Percentiles rank a stretch among this genome's conserved stretches.
These are phyloP conservation scores for Pochonia chlamydosporia DNA, from an alignment of 2,329 filamentous ascomycete genomes.

Conservation along the genomic window DNA sequence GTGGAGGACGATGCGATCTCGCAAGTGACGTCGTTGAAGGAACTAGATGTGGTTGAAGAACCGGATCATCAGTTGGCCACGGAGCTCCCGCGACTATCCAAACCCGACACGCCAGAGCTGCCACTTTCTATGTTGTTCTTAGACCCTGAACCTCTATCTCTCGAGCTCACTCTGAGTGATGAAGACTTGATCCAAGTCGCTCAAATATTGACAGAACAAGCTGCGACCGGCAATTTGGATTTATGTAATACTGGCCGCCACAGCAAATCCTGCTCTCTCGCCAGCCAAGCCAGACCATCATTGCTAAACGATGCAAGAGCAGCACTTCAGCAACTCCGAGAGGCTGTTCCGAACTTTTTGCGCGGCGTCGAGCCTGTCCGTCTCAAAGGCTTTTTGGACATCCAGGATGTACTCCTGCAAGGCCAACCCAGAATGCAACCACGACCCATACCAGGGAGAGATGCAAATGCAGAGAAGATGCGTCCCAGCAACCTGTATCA, in stretches of 20 bases:
- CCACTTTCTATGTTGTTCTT: slow-evolving; percentile 51
- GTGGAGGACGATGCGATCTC: slow-evolving; percentile 49
- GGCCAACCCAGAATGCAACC: slow-evolving; percentile 48
- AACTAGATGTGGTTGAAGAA: slow-evolving; percentile 40
- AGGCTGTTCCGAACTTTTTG: slow-evolving; percentile 38
- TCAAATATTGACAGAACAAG: slow-evolving; percentile 67
- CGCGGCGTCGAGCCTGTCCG: slow-evolving; percentile 30
- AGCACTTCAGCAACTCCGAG: slow-evolving; percentile 43
- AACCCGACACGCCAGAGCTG: slow-evolving; percentile 42
- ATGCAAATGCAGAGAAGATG: slow-evolving; percentile 37
- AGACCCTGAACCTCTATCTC: slow-evolving; percentile 48
- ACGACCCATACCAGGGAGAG: slow-evolving; percentile 36
- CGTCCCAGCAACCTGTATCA: slow-evolving; percentile 51
- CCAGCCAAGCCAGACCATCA: slow-evolving; percentile 32
- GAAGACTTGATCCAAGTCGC: slow-evolving; percentile 61
- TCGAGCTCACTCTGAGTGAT: slow-evolving; percentile 42
- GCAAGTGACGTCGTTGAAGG: slow-evolving; percentile 44
- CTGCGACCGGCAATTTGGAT: slow-evolving; percentile 46
- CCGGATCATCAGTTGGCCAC: slow-evolving; percentile 40
- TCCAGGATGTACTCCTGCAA: slow-evolving; percentile 50
- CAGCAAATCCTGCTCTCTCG: slow-evolving; percentile 15
- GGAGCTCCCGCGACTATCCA: slow-evolving; percentile 44
- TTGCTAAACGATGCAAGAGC: slow-evolving; percentile 38
- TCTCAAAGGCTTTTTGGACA: slow-evolving; percentile 46
- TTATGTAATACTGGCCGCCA: slow-evolving; percentile 20